These are phyloP conservation scores for Apiospora pterosperma DNA, from an alignment of 2,329 filamentous ascomycete genomes.

Conservation along the genomic window DNA sequence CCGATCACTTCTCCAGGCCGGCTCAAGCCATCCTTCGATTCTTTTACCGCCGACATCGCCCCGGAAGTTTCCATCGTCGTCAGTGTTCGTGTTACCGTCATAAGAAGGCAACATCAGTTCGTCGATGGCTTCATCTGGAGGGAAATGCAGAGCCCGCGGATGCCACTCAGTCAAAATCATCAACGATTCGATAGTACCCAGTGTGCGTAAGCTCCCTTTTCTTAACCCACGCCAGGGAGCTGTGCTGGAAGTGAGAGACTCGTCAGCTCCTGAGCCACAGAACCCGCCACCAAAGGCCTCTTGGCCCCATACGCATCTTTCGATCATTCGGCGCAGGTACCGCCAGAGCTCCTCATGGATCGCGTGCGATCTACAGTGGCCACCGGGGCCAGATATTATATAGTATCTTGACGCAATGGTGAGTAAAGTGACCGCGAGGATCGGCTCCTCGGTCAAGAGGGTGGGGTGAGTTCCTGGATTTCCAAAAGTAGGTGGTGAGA, in stretches of 20 bases:
- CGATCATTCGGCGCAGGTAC: slow-evolving; percentile 91
- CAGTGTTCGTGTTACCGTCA: slow-evolving; percentile 41
- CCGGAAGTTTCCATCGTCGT: slow-evolving; percentile 39
- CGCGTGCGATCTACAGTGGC: slow-evolving; percentile 78
- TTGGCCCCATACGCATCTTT: slow-evolving; percentile 91
- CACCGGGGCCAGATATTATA: slow-evolving; percentile 73
- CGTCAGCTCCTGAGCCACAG: slow-evolving; percentile 67
- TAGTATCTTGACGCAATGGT: slow-evolving; percentile 89
- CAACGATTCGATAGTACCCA: slow-evolving; percentile 91
- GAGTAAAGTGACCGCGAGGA: slow-evolving; percentile 85
- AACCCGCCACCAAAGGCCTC: slow-evolving; percentile 92
- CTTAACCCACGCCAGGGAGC: slow-evolving; percentile 67
- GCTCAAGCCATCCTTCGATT: slow-evolving; percentile 95
- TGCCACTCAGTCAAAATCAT: slow-evolving; percentile 98
- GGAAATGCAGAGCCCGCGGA: slow-evolving; percentile 89
- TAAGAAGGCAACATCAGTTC: slow-evolving; percentile 64
- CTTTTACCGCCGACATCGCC: slow-evolving; percentile 74
- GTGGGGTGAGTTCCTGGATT: slow-evolving; percentile 76
- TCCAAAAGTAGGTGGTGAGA: slow-evolving; percentile 86
- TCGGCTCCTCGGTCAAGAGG: slow-evolving; percentile 85
- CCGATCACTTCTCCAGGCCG: slow-evolving; percentile 88
- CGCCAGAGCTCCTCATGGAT: slow-evolving; percentile 96
- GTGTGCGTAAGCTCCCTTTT: slow-evolving; percentile 77
- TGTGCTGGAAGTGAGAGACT: slow-evolving; percentile 62
- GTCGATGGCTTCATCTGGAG: slow-evolving; percentile 71